phyloP scores from a whole-genome alignment of 345 rosid species.

The Pugionium cornutum region DNA sequence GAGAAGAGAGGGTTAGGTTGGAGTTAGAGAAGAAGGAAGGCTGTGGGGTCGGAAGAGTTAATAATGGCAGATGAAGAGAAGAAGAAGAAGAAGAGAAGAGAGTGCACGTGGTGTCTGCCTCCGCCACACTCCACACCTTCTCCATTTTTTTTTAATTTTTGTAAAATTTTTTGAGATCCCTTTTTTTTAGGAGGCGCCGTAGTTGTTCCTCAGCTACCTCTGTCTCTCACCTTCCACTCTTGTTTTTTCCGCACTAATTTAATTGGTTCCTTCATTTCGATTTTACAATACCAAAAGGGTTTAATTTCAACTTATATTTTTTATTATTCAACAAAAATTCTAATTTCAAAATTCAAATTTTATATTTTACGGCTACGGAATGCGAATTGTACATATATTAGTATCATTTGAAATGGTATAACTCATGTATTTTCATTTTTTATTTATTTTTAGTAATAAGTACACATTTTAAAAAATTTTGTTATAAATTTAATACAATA shows the following conservation, averaged over 20 bases:
- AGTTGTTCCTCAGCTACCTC: constrained; percentile 46
- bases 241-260: constrained; percentile 33
- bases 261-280: not conserved
- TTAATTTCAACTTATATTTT: not conserved
- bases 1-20: constrained; percentile 49
- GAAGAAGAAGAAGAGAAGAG: constrained; percentile 30
- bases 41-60: constrained; percentile 42
- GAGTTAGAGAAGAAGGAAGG: constrained; percentile 50
- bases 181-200: constrained; percentile 27
- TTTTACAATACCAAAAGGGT: too few species aligned
- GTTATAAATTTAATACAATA: too few species aligned
- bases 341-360: too few species aligned
- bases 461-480: too few species aligned
- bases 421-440: too few species aligned
- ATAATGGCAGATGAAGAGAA: constrained; percentile 39
- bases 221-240: constrained; percentile 30
- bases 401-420: too few species aligned
- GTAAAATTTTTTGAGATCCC: not conserved
- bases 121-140: constrained; percentile 43
- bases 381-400: too few species aligned
- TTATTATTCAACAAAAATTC: not conserved
- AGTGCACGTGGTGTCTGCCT: constrained; percentile 67
- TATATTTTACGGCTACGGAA: too few species aligned
- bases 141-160: constrained; percentile 11
- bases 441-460: too few species aligned